Conservation (phyloP, 441 rosid genomes). For the Metrosideros polymorpha region DNA sequence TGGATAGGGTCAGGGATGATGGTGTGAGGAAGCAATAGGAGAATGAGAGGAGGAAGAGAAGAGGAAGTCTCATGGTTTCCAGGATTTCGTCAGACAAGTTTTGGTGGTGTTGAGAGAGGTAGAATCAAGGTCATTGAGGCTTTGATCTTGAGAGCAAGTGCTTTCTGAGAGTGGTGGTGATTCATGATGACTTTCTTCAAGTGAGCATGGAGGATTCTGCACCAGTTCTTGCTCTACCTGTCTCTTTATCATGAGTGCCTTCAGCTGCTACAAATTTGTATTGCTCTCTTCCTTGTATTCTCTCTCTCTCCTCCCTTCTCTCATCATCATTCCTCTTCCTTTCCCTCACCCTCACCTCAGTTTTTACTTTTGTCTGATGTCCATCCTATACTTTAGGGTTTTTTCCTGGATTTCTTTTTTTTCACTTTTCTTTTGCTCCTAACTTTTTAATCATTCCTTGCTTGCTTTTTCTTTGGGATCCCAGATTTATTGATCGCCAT, state of each 20-base stretch:
- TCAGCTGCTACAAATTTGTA: not conserved
- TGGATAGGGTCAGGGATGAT: not conserved
- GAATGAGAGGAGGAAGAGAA: constrained; percentile 16
- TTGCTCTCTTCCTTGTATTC: not conserved
- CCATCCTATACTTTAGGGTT: constrained; percentile 20
- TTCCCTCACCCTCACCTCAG: not conserved
- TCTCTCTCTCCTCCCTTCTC: not conserved
- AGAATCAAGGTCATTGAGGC: constrained; percentile 39
- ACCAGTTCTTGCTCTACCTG: constrained; percentile 12
- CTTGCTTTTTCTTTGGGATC: constrained; percentile 36
- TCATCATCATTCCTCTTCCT: not conserved
- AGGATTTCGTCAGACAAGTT: constrained; percentile 14
- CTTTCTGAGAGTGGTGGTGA: constrained; percentile 51
- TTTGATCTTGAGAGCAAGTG: constrained; percentile 20
- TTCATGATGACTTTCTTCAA: constrained; percentile 27
- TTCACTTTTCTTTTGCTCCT: constrained; percentile 12
- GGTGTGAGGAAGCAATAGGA: not conserved
- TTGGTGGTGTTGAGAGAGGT: constrained; percentile 14
- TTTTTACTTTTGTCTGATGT: constrained; percentile 22
- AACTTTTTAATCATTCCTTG: constrained; percentile 37
- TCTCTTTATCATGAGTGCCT: constrained; percentile 13
- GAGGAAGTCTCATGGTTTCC: constrained; percentile 37
- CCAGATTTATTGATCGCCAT: constrained; percentile 4
- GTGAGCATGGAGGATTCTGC: constrained; percentile 15
- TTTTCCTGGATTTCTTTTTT: constrained; percentile 28